Base-by-base conservation (phyloP, 2,329 filamentous ascomycete genomes). In the Fusarium globosum region DNA sequence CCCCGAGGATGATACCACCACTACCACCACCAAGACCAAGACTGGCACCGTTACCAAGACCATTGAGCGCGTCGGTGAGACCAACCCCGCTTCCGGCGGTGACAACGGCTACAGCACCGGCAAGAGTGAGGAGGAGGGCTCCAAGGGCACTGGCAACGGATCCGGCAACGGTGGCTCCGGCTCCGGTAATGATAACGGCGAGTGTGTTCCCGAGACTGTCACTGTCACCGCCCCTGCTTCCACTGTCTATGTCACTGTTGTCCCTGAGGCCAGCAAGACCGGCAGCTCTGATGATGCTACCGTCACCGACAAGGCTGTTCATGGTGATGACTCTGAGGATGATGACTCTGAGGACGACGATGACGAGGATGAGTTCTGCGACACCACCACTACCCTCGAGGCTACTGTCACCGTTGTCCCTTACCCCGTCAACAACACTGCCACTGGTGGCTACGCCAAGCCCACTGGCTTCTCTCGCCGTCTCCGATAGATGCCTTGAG, bases 341-440 rank as follows among this genome's bases (percentile, higher is more conserved):
- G 75, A 73, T 41, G 77, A 74, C 18, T 36, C 33, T 15, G 64
- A 68, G 15, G 73, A 72, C 15, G 71, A 70, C 14, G 68, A 68
- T 39, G 59, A 75, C 11, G 68, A 70, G 45, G 60, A 77, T 4
- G 74, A 73, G 41, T 69, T 68, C 61, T 76, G 72, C 71, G 64
- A 74, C 30, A 72, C 70, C 65, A 77, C 77, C 72, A 76, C 79
- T 58, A 79, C 79, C 67, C 66, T 76, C 42, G 72, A 79, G 72
- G 72, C 77, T 42, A 81, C 79, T 41, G 80, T 82, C 68, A 83
- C 82, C 60, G 80, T 83, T 66, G 77, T 84, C 68, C 85, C 85
- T 72, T 85, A 81, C 81, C 85, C 85, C 56, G 79, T 77, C 58
- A 78, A 79, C 71, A 83, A 83, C 81, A 80, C 79, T 66, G 82